Evolutionary conservation across 1,139 yeast genomes (phyloP), one percentile per base, ranked within the genome.

Genomic region (Debaryomyces subglobosus): DNA sequence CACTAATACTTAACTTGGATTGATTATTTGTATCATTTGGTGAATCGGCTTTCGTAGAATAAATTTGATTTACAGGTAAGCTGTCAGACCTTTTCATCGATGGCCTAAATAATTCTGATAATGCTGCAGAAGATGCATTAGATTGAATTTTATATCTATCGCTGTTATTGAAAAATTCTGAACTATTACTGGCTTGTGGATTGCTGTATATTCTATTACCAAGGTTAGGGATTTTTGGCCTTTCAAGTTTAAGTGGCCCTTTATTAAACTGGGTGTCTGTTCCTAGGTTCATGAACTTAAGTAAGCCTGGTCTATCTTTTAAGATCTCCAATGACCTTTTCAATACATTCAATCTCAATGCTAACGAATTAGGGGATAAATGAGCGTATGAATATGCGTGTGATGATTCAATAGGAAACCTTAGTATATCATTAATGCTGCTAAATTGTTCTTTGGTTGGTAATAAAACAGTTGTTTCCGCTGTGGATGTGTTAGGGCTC

Each of bases 331-430:
- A 68, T 6, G 95, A 86, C 53, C 96, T 71, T 59, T 85, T 87
- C 58, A 89, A 71, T 16, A 89, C 91, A 51, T 85, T 85, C 52
- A 89, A 69, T 48, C 96, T 71, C 47, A 89, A 80, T 0, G 95
- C 89, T 49, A 89, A 67, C 1, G 96, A 86, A 59, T 87, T 86
- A 18, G 91, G 94, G 4, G 95, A 85, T 49, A 88, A 71, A 51
- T 87, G 89, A 5, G 95, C 91, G 64, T 89, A 89, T 0, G 96
- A 88, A 61, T 87, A 89, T 2, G 96, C 87, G 62, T 88, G 94
- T 2, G 95, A 81, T 9, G 95, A 86, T 61, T 87, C 94, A 18
- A 85, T 82, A 4, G 96, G 90, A 61, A 86, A 87, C 56, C 74
- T 77, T 44, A 67, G 52, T 16, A 67, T 65, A 40, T 71, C 74